Percentiles rank a stretch among this genome's conserved stretches.
Conservation (phyloP, 495 filamentous ascomycete genomes). For the Penicillium lividum region DNA sequence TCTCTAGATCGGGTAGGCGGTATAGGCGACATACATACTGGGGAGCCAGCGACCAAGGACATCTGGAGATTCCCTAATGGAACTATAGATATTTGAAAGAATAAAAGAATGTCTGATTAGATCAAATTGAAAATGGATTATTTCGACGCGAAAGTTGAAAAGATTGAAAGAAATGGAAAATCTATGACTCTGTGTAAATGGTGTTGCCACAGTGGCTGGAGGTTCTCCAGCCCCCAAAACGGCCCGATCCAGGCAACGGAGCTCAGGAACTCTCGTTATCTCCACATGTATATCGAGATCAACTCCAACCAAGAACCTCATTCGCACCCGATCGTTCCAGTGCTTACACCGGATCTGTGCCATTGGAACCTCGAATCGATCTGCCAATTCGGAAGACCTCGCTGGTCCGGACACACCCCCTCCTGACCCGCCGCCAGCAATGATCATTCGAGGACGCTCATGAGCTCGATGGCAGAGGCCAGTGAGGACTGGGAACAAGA, state of each 20-base stretch:
- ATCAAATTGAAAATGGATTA: neutral
- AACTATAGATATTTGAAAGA: no score
- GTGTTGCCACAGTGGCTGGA: slow-evolving; percentile 26
- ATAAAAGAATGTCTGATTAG: neutral
- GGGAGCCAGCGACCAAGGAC: no score
- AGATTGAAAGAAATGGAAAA: neutral
- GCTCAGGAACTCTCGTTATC: slow-evolving; percentile 17
- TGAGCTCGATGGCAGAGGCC: slow-evolving; percentile 55
- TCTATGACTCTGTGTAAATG: neutral
- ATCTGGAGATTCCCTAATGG: no score
- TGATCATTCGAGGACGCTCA: slow-evolving; percentile 49
- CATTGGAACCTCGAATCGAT: neutral
- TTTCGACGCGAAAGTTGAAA: neutral
- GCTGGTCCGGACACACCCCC: slow-evolving; percentile 16
- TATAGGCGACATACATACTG: no score
- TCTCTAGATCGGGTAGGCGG: no score
- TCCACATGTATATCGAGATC: slow-evolving; percentile 34
- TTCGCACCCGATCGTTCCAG: neutral
- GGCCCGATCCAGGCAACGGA: slow-evolving; percentile 27
- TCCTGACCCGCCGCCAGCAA: slow-evolving; percentile 33
- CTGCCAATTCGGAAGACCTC: slow-evolving; percentile 5
- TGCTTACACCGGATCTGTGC: neutral
- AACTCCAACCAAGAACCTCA: slow-evolving; percentile 8
- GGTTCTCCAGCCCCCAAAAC: slow-evolving; percentile 19
- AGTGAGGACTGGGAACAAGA: slow-evolving; percentile 46